phyloP scores from a whole-genome alignment of 2,329 filamentous ascomycete species.

The Arthrobotrys iridis region DNA sequence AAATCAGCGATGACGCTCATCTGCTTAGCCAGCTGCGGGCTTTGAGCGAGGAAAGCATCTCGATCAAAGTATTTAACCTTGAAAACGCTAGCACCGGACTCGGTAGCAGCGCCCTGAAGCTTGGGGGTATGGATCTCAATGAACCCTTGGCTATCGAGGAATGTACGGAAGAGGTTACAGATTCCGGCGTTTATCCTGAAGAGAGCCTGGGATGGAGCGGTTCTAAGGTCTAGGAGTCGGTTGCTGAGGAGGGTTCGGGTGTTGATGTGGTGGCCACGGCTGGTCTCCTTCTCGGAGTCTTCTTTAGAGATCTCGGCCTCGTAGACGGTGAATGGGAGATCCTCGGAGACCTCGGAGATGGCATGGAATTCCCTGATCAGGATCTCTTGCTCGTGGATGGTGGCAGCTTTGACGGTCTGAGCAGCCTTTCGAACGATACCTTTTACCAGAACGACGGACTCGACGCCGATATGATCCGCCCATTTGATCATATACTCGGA shows the following conservation, averaged over 20 bases:
- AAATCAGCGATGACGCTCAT: constrained; percentile 92
- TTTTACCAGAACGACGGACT: constrained; percentile 79
- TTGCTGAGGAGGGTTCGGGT: constrained; percentile 77
- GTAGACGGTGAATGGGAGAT: constrained; percentile 75
- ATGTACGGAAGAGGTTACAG: constrained; percentile 79
- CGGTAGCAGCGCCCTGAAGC: constrained; percentile 86
- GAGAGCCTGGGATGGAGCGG: constrained; percentile 85
- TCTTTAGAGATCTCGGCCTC: constrained; percentile 65
- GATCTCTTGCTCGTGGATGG: constrained; percentile 79
- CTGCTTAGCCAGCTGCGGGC: constrained; percentile 90
- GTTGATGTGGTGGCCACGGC: constrained; percentile 60
- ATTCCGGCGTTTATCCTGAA: constrained; percentile 87
- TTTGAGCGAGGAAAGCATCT: constrained; percentile 87
- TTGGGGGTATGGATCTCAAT: constrained; percentile 96
- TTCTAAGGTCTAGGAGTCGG: constrained; percentile 83
- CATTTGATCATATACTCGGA: constrained; percentile 83
- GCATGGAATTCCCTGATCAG: constrained; percentile 74
- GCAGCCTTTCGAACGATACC: constrained; percentile 78
- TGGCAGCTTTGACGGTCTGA: constrained; percentile 78
- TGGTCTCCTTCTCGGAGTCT: constrained; percentile 64
- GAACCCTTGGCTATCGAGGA: constrained; percentile 79
- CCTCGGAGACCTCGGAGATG: constrained; percentile 70
- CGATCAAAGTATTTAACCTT: constrained; percentile 90
- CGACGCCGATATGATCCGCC: constrained; percentile 82
- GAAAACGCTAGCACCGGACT: constrained; percentile 91